phyloP scores from a whole-genome alignment of 768 basidiomycete species.

The Pilatotrama ljubarskyi region DNA sequence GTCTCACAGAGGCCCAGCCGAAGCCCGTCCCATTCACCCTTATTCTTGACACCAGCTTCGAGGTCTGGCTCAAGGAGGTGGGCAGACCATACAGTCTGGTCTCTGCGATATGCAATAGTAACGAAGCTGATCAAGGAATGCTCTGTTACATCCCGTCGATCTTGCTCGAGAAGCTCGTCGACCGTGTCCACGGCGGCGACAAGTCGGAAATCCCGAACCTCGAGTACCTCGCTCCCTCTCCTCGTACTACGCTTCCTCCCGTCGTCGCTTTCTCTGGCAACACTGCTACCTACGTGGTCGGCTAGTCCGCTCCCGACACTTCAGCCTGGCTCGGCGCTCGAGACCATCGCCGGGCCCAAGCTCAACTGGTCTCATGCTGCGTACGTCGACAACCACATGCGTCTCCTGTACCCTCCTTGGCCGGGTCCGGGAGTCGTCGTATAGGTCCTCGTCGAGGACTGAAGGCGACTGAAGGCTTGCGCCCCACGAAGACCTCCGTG shows the following conservation, averaged over 20 bases:
- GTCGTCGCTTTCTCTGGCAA: conserved; percentile 41
- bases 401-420: conserved; percentile 84
- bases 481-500: conserved; percentile 59
- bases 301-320: conserved; percentile 53
- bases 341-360: conserved; percentile 77
- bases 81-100: too few relatives aligned
- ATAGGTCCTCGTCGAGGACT: too few relatives aligned
- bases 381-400: conserved; percentile 88
- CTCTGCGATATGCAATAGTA: too few relatives aligned
- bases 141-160: conserved; percentile 82
- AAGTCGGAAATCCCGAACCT: conserved; percentile 69
- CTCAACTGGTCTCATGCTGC: conserved; percentile 88
- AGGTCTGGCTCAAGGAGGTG: too few relatives aligned
- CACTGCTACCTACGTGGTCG: conserved; percentile 51
- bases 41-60: too few relatives aligned
- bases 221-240: conserved; percentile 69
- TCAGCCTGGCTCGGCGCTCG: conserved; percentile 88
- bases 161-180: conserved; percentile 77
- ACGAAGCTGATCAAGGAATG: conserved; percentile 93
- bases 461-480: conserved; percentile 38
- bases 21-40: too few relatives aligned
- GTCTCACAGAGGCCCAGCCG: too few relatives aligned
- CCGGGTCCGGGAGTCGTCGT: conserved; percentile 77
- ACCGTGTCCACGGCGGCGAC: conserved; percentile 78
- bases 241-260: conserved; percentile 38